phyloP scores from a whole-genome alignment of 306 rosid species.

The Rosa chinensis region DNA sequence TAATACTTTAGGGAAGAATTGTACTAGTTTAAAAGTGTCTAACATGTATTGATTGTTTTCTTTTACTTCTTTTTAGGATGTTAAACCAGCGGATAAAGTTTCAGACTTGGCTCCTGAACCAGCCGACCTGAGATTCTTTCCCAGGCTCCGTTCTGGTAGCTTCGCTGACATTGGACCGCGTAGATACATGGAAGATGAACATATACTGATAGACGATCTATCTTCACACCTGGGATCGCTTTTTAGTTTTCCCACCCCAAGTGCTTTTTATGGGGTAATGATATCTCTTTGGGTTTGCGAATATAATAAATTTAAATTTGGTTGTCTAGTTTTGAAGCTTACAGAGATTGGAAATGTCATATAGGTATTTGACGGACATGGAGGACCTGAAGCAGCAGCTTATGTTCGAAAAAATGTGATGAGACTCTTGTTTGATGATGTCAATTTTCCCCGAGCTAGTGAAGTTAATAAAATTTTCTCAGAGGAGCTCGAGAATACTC shows the following conservation, averaged over 20 bases:
- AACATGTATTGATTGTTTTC: constrained; percentile 8
- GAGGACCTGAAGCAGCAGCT: constrained; percentile 99
- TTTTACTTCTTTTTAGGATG: constrained; percentile 47
- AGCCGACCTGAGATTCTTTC: constrained; percentile 45
- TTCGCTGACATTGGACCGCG: constrained; percentile 92
- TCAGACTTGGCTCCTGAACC: constrained; percentile 49
- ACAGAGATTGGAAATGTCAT: constrained; percentile 15
- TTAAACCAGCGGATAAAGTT: constrained; percentile 40
- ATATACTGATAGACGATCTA: constrained; percentile 81
- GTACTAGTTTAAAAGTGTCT: neutral
- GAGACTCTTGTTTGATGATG: constrained; percentile 76
- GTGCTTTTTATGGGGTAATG: constrained; percentile 94
- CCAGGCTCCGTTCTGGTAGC: constrained; percentile 90
- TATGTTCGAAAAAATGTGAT: constrained; percentile 67
- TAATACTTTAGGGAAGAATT: neutral
- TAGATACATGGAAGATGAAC: constrained; percentile 98
- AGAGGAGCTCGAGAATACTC: constrained; percentile 64
- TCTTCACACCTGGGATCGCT: constrained; percentile 65
- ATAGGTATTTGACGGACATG: constrained; percentile 98
- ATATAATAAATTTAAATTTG: constrained; percentile 8
- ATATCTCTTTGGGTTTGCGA: constrained; percentile 6
- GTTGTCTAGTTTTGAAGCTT: constrained; percentile 18
- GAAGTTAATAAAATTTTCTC: constrained; percentile 53
- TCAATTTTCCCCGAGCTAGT: constrained; percentile 60
- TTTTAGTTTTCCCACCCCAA: constrained; percentile 71